Percentiles rank a stretch among this genome's conserved stretches.
These are phyloP conservation scores for Pleurotus salmoneostramineus DNA, from an alignment of 768 basidiomycete genomes.

Conservation along the genomic window DNA sequence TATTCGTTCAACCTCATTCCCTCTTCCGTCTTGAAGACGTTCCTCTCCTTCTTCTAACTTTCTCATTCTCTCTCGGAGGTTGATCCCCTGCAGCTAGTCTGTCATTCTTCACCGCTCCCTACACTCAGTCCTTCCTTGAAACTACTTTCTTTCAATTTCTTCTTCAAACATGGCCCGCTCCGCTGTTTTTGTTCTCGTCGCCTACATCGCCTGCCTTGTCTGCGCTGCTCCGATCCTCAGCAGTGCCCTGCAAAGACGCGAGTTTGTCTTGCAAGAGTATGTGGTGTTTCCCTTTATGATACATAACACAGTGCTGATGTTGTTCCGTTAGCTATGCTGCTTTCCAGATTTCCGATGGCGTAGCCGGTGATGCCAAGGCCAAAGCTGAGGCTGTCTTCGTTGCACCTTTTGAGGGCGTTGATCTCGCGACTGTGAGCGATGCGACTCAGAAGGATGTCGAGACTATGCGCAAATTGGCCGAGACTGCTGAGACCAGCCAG, in stretches of 20 bases:
- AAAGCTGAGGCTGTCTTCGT: constrained; percentile 36
- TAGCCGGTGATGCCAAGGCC: constrained; percentile 29
- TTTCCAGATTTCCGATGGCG: constrained; percentile 37
- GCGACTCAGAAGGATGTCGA: constrained; percentile 15
- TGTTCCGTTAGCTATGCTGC: constrained; percentile 24
- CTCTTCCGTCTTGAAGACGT: constrained; percentile 18
- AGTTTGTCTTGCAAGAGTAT: constrained; percentile 18
- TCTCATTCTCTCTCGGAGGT: constrained; percentile 10
- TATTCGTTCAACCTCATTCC: constrained; percentile 10
- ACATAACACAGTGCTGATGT: neutral
- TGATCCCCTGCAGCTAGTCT: constrained; percentile 13
- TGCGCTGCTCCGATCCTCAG: constrained; percentile 17
- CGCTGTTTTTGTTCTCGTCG: constrained; percentile 15
- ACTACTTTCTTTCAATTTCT: neutral
- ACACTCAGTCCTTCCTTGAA: neutral
- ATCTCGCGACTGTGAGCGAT: constrained; percentile 27
- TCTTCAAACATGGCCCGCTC: constrained; percentile 16
- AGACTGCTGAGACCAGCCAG: constrained; percentile 29
- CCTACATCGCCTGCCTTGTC: constrained; percentile 12
- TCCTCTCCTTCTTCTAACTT: constrained; percentile 14
- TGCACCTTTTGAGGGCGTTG: constrained; percentile 26
- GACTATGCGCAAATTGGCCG: constrained; percentile 33
- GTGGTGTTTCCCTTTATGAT: neutral
- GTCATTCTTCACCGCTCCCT: constrained; percentile 3
- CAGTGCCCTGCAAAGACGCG: constrained; percentile 4